Evolutionary conservation across 805 yeast genomes (phyloP).

Genomic region (Cyberlindnera amylophila): DNA sequence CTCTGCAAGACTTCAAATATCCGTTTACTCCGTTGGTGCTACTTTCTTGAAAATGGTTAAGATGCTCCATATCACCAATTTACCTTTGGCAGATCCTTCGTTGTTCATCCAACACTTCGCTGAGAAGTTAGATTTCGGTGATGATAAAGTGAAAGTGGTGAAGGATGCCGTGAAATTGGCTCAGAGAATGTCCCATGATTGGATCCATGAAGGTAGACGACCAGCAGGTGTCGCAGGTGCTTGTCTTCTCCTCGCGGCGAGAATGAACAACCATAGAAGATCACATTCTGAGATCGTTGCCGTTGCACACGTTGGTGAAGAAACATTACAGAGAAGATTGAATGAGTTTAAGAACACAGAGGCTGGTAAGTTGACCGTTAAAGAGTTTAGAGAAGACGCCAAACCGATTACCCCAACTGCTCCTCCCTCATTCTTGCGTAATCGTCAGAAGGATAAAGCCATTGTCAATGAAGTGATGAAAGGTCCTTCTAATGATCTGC

Average conservation of each 20-base stretch:
- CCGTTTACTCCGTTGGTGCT: conserved; percentile 93
- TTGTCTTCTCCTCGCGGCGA: conserved; percentile 83
- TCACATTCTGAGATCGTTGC: conserved; percentile 92
- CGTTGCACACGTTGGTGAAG: conserved; percentile 92
- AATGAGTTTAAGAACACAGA: conserved; percentile 80
- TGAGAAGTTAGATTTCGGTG: conserved; percentile 79
- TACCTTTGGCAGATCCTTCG: conserved; percentile 93
- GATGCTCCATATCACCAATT: conserved; percentile 64
- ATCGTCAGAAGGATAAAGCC: conserved; percentile 47
- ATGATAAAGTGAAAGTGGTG: conserved; percentile 66
- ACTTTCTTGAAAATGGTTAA: conserved; percentile 93
- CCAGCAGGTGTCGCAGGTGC: conserved; percentile 99
- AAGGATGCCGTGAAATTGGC: conserved; percentile 86
- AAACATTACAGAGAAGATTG: conserved; percentile 84
- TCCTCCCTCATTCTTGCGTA: conserved; percentile 81
- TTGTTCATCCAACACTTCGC: conserved; percentile 92
- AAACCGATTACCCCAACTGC: conserved; percentile 36
- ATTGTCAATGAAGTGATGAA: conserved; percentile 10
- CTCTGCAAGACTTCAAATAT: conserved; percentile 81
- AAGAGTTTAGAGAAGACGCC: conserved; percentile 61
- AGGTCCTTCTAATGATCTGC: conserved; percentile 5
- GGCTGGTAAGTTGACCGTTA: conserved; percentile 69
- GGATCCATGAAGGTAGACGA: conserved; percentile 95
- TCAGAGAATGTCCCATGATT: conserved; percentile 86
- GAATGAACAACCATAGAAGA: conserved; percentile 93